These are phyloP conservation scores for Tilletia walkeri DNA, from an alignment of 1,284 basidiomycete species.

Conservation along the genomic window DNA sequence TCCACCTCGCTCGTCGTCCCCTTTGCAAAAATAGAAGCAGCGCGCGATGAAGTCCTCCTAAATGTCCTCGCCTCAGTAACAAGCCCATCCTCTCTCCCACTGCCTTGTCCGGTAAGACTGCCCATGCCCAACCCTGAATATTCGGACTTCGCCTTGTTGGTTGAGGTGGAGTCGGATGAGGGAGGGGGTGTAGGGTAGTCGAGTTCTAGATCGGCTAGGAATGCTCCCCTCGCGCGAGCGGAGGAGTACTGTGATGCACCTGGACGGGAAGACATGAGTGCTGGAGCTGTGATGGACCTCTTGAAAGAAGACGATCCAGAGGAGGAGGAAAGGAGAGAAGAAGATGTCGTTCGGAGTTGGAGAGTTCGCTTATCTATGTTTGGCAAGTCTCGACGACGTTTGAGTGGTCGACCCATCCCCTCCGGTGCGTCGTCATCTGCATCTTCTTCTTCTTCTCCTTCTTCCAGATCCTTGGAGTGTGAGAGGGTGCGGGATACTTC, in stretches of 20 bases:
- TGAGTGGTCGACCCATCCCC: slow-evolving; percentile 1
- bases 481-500: neutral
- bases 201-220: neutral
- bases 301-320: neutral
- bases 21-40: neutral
- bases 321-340: neutral
- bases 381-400: neutral
- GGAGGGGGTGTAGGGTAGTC: neutral
- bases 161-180: neutral
- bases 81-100: neutral
- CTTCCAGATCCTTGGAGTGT: neutral
- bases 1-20: neutral
- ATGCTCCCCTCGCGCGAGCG: neutral
- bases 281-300: neutral
- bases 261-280: neutral
- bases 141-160: neutral
- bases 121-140: too few species aligned
- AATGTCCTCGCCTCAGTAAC: neutral
- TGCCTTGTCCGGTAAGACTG: too few species aligned
- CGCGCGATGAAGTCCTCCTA: neutral
- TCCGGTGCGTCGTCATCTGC: slow-evolving; percentile 11
- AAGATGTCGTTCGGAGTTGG: neutral
- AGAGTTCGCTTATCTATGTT: neutral
- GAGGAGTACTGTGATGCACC: neutral
- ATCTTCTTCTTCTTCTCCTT: slow-evolving; percentile 6